Base-by-base conservation (phyloP, 768 basidiomycete genomes). In the Guyanaporus albipodus region DNA sequence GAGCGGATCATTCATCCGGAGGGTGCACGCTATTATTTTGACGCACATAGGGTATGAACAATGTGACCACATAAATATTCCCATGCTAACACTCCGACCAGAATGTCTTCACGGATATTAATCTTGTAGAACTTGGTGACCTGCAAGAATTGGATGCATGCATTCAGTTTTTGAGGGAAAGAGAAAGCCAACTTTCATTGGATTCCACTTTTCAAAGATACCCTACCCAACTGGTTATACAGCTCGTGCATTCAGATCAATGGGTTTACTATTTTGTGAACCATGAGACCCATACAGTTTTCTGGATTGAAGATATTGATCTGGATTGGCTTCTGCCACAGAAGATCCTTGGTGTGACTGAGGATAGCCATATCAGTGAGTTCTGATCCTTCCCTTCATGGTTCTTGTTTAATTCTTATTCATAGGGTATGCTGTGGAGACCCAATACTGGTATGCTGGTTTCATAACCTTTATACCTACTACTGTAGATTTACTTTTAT, bases 191-290 rank as follows among this genome's bases (percentile, higher is more conserved):
- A 12, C 22, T 42, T 7, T 22, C 23, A n/a, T 23, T 22, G 4
- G 12, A 22, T 32, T 32, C 41, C 9, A 6, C 41, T 10, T 32
- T 3, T 4, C n/a, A n/a, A n/a, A n/a, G n/a, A n/a, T n/a, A 32
- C 23, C 15, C 41, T 28, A 42, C 29, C 29, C 29, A 42, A 31
- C 14, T 42, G 41, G 41, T 42, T n/a, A 32, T 42, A 14, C 31
- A 42, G 12, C 29, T 23, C n/a, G 9, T 32, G 21, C 15, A 15
- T 32, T 22, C 41, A 8, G n/a, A n/a, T n/a, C 14, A 23, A 3
- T 42, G 41, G 41, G 14, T 31, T 23, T 42, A 42, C 31, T 42
- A 42, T 28, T 42, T 42, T 23, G 41, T 42, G 22, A 32, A 42
- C 21, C 41, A 42, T 23, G 29, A 42, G 4, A 22, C 21, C 15